These are phyloP conservation scores for Ophioceras dolichostomum DNA, from an alignment of 2,329 filamentous ascomycete species.

Conservation along the genomic window DNA sequence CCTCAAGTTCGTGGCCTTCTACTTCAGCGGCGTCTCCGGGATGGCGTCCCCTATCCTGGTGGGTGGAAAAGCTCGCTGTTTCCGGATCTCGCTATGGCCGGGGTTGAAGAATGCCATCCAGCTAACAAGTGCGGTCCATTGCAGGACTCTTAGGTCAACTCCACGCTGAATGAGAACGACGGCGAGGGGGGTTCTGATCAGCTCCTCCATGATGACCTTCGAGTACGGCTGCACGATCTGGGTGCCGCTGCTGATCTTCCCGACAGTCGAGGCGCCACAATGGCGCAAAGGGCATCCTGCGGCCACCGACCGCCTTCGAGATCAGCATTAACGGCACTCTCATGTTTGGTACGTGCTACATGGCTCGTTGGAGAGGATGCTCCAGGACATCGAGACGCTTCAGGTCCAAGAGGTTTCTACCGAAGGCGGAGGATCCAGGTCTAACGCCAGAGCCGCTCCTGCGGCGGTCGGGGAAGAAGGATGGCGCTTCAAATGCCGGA, in stretches of 20 bases:
- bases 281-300: conserved; percentile 2
- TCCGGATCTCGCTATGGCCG: no score
- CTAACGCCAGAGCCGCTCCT: neutral
- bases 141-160: conserved; percentile 2
- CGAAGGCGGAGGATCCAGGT: no score
- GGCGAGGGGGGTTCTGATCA: conserved; percentile 3
- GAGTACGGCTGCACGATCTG: conserved; percentile 32
- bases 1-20: conserved; percentile 21
- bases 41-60: conserved; percentile 3
- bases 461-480: neutral
- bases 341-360: conserved; percentile 2
- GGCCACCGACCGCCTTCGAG: conserved; percentile 1
- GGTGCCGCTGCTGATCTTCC: conserved; percentile 28
- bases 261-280: conserved; percentile 18
- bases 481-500: no score
- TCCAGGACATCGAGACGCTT: no score
- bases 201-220: conserved; percentile 28
- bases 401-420: no score
- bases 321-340: conserved; percentile 1
- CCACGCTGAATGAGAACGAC: conserved; percentile 1
- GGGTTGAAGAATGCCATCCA: no score
- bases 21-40: neutral
- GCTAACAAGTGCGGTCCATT: no score
- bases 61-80: neutral
- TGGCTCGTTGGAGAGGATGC: no score